phyloP scores from a whole-genome alignment of 805 yeast genomes.

The Priceomyces medius region DNA sequence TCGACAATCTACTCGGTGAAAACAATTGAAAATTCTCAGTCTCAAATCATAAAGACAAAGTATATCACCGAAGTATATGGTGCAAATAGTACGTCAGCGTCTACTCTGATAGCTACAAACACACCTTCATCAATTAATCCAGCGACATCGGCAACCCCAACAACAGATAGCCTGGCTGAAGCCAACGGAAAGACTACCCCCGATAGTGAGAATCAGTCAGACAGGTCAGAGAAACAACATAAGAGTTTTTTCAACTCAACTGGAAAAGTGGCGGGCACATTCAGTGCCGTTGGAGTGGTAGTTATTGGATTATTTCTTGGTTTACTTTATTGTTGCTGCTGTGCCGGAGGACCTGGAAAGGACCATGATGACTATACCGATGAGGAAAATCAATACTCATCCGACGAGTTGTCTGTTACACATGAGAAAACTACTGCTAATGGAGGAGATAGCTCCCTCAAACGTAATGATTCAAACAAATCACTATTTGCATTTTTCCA shows the following conservation, averaged over 20 bases:
- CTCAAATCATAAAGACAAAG: slow-evolving; percentile 13
- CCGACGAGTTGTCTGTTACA: slow-evolving; percentile 27
- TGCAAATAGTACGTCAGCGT: neutral
- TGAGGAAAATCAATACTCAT: slow-evolving; percentile 38
- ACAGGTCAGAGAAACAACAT: slow-evolving; percentile 4
- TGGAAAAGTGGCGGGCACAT: slow-evolving; percentile 85
- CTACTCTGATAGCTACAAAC: slow-evolving; percentile 7
- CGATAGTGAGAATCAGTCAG: neutral
- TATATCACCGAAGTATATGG: slow-evolving; percentile 11
- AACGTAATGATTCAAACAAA: slow-evolving; percentile 35
- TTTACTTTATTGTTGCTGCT: slow-evolving; percentile 41
- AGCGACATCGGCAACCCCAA: neutral
- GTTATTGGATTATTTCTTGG: slow-evolving; percentile 43
- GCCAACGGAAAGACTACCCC: neutral
- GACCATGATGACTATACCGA: slow-evolving; percentile 31
- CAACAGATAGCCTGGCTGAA: neutral
- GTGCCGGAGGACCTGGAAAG: slow-evolving; percentile 15
- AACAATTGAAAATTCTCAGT: slow-evolving; percentile 15
- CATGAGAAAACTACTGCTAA: slow-evolving; percentile 18
- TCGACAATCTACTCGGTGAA: slow-evolving; percentile 15
- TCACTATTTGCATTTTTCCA: slow-evolving; percentile 30
- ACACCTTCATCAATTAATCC: neutral
- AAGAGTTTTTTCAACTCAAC: slow-evolving; percentile 60
- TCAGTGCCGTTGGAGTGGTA: slow-evolving; percentile 74
- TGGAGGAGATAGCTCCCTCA: slow-evolving; percentile 14